Evolutionary conservation across 345 rosid genomes (phyloP).

Genomic region (Rhodamnia argentea): DNA sequence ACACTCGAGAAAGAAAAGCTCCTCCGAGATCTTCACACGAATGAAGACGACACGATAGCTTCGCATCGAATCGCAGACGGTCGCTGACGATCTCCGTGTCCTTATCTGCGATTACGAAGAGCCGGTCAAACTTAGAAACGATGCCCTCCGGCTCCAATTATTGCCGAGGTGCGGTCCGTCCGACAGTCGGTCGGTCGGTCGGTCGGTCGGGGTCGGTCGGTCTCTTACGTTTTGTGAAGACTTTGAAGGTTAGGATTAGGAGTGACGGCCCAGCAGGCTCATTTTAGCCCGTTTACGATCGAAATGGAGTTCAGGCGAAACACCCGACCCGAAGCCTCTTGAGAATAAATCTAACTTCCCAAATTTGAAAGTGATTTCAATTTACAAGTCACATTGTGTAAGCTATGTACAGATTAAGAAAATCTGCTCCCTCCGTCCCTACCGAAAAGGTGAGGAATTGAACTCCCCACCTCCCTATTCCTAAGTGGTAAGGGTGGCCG

Average conservation of each 20-base stretch:
- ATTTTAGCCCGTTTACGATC: neutral
- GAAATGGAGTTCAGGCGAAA: neutral
- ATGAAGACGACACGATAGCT: neutral
- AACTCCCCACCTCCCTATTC: no score
- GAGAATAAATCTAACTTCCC: neutral
- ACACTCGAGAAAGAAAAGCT: neutral
- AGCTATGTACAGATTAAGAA: no score
- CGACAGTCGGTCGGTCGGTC: no score
- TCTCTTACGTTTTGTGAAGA: neutral
- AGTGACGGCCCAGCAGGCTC: neutral
- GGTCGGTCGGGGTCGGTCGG: neutral
- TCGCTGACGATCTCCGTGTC: neutral
- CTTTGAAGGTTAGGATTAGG: neutral
- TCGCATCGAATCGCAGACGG: neutral
- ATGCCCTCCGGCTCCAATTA: neutral
- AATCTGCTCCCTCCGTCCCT: no score
- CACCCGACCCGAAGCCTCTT: neutral
- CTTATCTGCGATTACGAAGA: neutral
- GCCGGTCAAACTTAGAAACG: neutral
- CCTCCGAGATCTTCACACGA: neutral
- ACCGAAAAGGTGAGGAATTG: no score
- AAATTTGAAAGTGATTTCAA: neutral
- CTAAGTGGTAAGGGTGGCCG: no score
- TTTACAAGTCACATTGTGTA: no score
- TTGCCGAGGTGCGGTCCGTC: neutral